Conservation (phyloP, 108 stramenopile species). For the Aurantiochytrium sp. region DNA sequence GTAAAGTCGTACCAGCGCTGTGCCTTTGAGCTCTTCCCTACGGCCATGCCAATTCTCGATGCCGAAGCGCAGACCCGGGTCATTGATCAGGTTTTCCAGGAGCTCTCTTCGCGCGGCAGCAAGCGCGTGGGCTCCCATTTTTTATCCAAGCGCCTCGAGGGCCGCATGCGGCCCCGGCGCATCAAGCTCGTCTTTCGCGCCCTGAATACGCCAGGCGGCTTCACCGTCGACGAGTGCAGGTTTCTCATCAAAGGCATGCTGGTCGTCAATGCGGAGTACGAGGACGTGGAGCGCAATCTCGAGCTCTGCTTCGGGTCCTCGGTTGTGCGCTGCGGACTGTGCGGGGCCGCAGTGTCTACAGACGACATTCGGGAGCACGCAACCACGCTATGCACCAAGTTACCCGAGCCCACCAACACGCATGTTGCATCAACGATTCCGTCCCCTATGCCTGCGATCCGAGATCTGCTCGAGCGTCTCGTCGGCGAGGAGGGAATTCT, state of each 20-base stretch:
- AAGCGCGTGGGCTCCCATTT: background rate
- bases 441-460: background rate
- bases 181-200: background rate
- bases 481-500: background rate
- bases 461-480: background rate
- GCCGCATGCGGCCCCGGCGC: background rate
- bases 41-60: background rate
- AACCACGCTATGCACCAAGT: background rate
- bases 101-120: background rate
- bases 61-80: background rate
- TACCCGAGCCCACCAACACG: background rate
- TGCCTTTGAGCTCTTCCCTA: background rate
- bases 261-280: background rate
- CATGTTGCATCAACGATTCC: background rate
- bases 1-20: background rate
- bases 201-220: background rate
- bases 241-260: background rate
- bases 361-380: background rate
- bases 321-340: background rate
- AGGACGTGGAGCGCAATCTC: background rate
- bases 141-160: background rate
- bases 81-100: background rate
- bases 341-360: background rate
- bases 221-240: background rate
- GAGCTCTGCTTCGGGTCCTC: background rate